Conservation (phyloP, 345 rosid species). For the Excoecaria agallocha region DNA sequence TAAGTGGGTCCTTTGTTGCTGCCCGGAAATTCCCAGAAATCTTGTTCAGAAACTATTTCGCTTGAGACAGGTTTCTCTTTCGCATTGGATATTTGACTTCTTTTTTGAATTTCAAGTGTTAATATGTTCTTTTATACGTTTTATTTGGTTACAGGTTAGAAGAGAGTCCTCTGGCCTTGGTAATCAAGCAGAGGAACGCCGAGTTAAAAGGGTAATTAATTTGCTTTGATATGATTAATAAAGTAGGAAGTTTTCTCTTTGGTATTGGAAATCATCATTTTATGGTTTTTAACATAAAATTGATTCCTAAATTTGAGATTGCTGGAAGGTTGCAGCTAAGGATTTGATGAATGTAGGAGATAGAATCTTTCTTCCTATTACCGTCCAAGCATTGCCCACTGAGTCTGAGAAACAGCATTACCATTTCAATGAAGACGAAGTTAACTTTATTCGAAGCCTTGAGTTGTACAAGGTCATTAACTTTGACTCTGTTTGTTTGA, state of each 20-base stretch:
- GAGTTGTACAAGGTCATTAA: conserved; percentile 71
- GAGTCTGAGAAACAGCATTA: conserved; percentile 41
- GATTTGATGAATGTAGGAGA: conserved; percentile 71
- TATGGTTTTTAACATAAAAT: not conserved
- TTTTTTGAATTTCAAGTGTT: not conserved
- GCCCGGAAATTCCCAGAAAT: conserved; percentile 79
- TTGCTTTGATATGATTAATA: conserved; percentile 11
- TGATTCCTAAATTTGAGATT: conserved; percentile 13
- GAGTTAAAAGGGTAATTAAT: conserved; percentile 58
- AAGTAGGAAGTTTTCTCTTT: not conserved
- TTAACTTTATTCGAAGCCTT: conserved; percentile 55
- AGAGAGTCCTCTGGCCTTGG: conserved; percentile 42
- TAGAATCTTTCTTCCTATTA: conserved; percentile 64
- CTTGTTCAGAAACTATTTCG: conserved; percentile 89
- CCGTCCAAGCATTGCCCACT: conserved; percentile 39
- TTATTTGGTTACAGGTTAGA: conserved; percentile 52
- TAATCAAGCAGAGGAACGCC: conserved; percentile 34
- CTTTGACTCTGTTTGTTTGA: conserved; percentile 10
- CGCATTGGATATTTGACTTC: not conserved
- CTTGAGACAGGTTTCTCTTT: conserved; percentile 63
- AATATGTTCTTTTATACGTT: not conserved
- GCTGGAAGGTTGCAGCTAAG: conserved; percentile 73
- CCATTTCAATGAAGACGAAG: conserved; percentile 54
- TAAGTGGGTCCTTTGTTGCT: conserved; percentile 77
- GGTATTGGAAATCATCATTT: not conserved